These are phyloP conservation scores for Rickenella mellea DNA, from an alignment of 768 basidiomycete species.

Conservation along the genomic window DNA sequence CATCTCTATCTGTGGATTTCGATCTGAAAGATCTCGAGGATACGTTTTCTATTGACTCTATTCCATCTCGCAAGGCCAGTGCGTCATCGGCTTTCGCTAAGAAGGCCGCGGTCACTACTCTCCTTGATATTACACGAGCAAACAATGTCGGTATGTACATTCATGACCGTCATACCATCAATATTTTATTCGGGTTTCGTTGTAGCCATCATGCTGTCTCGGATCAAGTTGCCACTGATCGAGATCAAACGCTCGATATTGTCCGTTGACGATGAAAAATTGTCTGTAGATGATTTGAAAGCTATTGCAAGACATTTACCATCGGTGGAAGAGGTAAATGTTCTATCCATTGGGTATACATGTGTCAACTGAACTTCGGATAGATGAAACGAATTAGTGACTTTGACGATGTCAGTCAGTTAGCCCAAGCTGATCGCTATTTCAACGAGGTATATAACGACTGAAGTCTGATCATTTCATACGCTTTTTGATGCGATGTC, in stretches of 20 bases:
- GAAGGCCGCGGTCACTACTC: slow-evolving; percentile 56
- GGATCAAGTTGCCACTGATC: slow-evolving; percentile 54
- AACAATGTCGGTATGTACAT: slow-evolving; percentile 64
- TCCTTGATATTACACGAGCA: slow-evolving; percentile 73
- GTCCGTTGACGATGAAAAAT: slow-evolving; percentile 54
- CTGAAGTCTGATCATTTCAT: too few relatives aligned
- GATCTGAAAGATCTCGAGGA: slow-evolving; percentile 65
- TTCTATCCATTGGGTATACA: neutral
- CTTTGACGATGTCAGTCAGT: slow-evolving; percentile 61
- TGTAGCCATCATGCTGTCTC: slow-evolving; percentile 75
- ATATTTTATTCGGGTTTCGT: slow-evolving; percentile 1
- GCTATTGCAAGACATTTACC: slow-evolving; percentile 69
- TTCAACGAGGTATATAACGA: slow-evolving; percentile 65
- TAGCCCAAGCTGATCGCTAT: slow-evolving; percentile 81
- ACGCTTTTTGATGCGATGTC: neutral
- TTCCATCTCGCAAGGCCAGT: slow-evolving; percentile 31
- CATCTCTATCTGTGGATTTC: slow-evolving; percentile 27
- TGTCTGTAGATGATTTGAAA: slow-evolving; percentile 70
- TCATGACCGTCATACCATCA: slow-evolving; percentile 1
- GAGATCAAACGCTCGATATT: slow-evolving; percentile 67
- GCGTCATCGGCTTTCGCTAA: slow-evolving; percentile 26
- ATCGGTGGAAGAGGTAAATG: slow-evolving; percentile 66
- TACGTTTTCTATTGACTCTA: slow-evolving; percentile 55
- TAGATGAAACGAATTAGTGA: slow-evolving; percentile 58
- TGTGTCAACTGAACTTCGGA: neutral